These are phyloP conservation scores for Lithospermum erythrorhizon DNA, from an alignment of 257 asterid species.

Conservation along the genomic window DNA sequence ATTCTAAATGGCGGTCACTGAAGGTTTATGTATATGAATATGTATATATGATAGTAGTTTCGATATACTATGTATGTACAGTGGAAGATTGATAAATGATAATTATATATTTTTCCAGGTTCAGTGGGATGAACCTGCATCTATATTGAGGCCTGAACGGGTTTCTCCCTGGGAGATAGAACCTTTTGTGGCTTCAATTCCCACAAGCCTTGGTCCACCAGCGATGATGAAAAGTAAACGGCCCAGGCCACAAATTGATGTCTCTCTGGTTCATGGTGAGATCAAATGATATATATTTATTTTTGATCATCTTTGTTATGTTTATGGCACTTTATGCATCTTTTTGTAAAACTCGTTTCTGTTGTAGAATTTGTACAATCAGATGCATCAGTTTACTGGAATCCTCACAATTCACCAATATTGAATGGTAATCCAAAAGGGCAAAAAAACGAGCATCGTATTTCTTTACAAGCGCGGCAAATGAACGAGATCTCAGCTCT, in stretches of 20 bases:
- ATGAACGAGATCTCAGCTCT: slow-evolving; percentile 2
- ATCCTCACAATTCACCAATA: slow-evolving; percentile 27
- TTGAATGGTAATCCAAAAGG: slow-evolving; percentile 24
- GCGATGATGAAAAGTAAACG: slow-evolving; percentile 38
- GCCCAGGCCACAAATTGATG: slow-evolving; percentile 35
- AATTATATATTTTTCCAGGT: slow-evolving; percentile 27
- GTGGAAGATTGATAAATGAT: slow-evolving; percentile 1
- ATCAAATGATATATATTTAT: neutral
- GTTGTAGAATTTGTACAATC: slow-evolving; percentile 34
- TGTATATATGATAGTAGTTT: neutral
- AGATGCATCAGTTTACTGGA: slow-evolving; percentile 47
- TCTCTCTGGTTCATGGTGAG: slow-evolving; percentile 34
- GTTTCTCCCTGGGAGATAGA: slow-evolving; percentile 89
- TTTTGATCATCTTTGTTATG: no score
- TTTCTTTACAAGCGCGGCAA: slow-evolving; percentile 14
- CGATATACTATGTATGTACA: neutral
- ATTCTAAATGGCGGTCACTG: slow-evolving; percentile 64
- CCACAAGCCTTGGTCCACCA: slow-evolving; percentile 30
- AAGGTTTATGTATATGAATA: slow-evolving; percentile 30
- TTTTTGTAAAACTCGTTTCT: neutral
- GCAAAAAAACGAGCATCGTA: slow-evolving; percentile 15
- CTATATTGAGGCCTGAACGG: slow-evolving; percentile 51
- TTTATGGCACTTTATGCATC: no score
- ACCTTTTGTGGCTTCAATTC: slow-evolving; percentile 46
- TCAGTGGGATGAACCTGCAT: slow-evolving; percentile 77